Base-by-base conservation (phyloP, 305 asterid species). In the Fraxinus platypoda region DNA sequence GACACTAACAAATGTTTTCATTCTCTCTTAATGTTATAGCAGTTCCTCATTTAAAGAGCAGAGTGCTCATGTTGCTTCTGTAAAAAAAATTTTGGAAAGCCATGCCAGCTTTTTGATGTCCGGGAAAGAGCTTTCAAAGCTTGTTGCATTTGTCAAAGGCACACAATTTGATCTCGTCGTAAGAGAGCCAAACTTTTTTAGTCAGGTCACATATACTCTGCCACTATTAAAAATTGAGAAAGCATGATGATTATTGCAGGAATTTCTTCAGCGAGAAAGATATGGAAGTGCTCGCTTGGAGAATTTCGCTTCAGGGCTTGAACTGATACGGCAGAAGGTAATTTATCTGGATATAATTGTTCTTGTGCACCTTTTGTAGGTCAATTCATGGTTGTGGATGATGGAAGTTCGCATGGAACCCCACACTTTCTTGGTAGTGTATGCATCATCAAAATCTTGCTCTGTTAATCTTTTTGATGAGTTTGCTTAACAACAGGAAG, bases 21-120 rank as follows among this genome's bases (percentile, higher is more conserved):
- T 78, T 78, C 84, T 54, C 76, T 79, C 76, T 82, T 8, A 38
- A 86, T 79, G 54, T 86, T 86, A 75, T 9, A 71, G 68, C 91
- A 93, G 97, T 90, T 72, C 91, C 81, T 90, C 98, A n/a, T 90
- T 91, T 86, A 94, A 94, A 86, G 99, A 96, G 88, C 98, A 90
- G 83, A 93, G 89, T 86, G 97, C 98, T 57, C 98, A 96, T 90
- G 85, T 96, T 86, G 89, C 99, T 84, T 96, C 99, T 80, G 99
- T 96, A 49, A 96, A 94, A 90, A 93, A 76, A 89, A 96, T 94
- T 88, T 84, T 96, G 85, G 98, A 96, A 90, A 94, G 93, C 89
- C 98, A 96, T 89, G 99, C 99, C 79, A 96, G 93, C 92, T 90
- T 87, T 88, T 90, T 96, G 88, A 96, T 96, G 99, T 96, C 98